Percentiles rank a stretch among this genome's conserved stretches.
Evolutionary conservation across 1,284 basidiomycete genomes (phyloP).

Genomic region (Microbotryum intermedium): DNA sequence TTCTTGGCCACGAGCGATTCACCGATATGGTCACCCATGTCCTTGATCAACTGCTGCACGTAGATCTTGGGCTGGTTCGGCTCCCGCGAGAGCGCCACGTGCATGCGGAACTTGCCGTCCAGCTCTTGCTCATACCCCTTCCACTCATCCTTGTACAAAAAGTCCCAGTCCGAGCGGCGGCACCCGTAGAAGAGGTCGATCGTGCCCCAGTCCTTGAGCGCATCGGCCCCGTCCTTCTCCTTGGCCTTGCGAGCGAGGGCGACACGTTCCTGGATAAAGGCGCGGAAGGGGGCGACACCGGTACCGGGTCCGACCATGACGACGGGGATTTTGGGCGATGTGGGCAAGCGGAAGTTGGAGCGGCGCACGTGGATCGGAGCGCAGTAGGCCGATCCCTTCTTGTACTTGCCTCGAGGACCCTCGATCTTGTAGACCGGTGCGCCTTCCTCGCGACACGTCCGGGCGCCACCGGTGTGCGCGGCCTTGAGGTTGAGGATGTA

Average conservation of each 20-base stretch:
- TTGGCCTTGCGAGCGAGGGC: slow-evolving; percentile 85
- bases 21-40: slow-evolving; percentile 68
- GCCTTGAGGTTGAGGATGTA: slow-evolving; percentile 85
- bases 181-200: slow-evolving; percentile 96
- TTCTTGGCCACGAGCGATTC: slow-evolving; percentile 85
- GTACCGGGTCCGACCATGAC: slow-evolving; percentile 99
- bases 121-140: slow-evolving; percentile 75
- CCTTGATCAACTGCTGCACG: slow-evolving; percentile 92
- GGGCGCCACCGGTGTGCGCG: slow-evolving; percentile 48
- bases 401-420: slow-evolving; percentile 81
- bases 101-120: slow-evolving; percentile 80
- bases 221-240: slow-evolving; percentile 85
- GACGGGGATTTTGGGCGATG: slow-evolving; percentile 93
- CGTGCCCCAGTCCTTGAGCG: slow-evolving; percentile 78
- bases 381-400: slow-evolving; percentile 44
- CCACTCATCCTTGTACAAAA: slow-evolving; percentile 93
- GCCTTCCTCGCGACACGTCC: slow-evolving; percentile 40
- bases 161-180: slow-evolving; percentile 77
- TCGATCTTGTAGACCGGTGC: slow-evolving; percentile 71
- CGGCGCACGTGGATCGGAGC: slow-evolving; percentile 89
- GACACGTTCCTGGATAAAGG: slow-evolving; percentile 94
- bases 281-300: slow-evolving; percentile 96
- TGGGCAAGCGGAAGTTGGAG: slow-evolving; percentile 92
- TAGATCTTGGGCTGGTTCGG: slow-evolving; percentile 71
- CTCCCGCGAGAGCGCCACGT: slow-evolving; percentile 81